Conservation (phyloP, 345 rosid species). For the Pistacia integerrima region DNA sequence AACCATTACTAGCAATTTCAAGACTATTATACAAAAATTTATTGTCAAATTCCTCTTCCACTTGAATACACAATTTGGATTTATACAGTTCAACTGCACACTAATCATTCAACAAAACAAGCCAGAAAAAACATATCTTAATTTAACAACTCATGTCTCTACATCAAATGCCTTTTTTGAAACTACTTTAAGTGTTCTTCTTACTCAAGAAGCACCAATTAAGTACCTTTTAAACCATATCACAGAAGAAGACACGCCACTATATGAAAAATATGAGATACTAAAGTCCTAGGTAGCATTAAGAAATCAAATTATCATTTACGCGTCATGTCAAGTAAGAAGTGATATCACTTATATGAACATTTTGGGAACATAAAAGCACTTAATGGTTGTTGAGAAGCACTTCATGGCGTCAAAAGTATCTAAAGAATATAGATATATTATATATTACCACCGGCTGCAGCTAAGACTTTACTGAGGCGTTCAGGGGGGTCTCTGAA, state of each 20-base stretch:
- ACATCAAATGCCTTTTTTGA: neutral
- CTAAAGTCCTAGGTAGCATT: too few species aligned
- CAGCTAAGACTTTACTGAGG: conserved; percentile 87
- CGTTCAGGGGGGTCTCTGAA: conserved; percentile 75
- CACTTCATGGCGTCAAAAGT: neutral
- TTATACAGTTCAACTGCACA: neutral
- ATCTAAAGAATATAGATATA: neutral
- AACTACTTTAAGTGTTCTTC: neutral
- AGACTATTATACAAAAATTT: neutral
- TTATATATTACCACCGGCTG: conserved; percentile 77
- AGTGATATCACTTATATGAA: too few species aligned
- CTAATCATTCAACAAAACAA: neutral
- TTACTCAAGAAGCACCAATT: neutral
- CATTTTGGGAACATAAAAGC: neutral
- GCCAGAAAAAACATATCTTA: neutral
- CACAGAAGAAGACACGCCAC: too few species aligned
- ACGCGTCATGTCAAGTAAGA: too few species aligned
- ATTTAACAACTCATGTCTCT: too few species aligned
- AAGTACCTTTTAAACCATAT: neutral
- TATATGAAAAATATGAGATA: too few species aligned
- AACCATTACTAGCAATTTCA: conserved; percentile 9
- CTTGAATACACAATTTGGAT: neutral
- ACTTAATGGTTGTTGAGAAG: neutral
- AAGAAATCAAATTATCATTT: too few species aligned
- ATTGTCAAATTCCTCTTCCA: neutral